Percentiles rank a stretch among this genome's conserved stretches.
Conservation (phyloP, 805 yeast species). For the Starmerella bacillaris region DNA sequence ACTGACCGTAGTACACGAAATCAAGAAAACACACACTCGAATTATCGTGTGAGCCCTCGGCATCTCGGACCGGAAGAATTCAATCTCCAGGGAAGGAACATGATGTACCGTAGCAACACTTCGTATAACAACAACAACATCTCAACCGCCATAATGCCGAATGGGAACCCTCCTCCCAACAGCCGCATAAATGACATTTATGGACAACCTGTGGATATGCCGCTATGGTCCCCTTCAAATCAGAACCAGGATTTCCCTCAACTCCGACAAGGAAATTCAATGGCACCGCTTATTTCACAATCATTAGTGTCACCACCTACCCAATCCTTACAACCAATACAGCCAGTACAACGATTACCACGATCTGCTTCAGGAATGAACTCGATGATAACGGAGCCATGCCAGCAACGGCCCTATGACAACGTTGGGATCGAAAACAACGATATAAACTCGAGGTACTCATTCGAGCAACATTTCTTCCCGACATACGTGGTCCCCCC, state of each 20-base stretch:
- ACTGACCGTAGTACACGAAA: background rate
- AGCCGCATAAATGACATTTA: no score
- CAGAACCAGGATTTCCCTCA: constrained; percentile 1
- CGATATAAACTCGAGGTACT: background rate
- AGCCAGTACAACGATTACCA: background rate
- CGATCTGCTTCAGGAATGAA: no score
- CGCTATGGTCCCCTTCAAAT: background rate
- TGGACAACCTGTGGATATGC: no score
- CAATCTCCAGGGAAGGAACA: no score
- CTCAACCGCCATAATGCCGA: no score
- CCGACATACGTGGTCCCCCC: background rate
- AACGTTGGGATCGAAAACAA: background rate
- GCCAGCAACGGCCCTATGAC: background rate
- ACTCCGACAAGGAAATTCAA: background rate
- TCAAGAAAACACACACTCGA: background rate
- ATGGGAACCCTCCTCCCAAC: no score
- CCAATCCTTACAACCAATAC: background rate
- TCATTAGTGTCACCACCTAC: background rate
- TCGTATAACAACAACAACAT: no score
- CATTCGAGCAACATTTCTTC: background rate
- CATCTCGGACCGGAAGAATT: no score
- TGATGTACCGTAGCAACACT: no score
- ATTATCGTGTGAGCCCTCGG: no score
- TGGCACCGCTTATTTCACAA: background rate
- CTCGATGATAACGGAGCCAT: no score